Base-by-base conservation (phyloP, 345 rosid genomes). In the Eucalyptus tenuipes region DNA sequence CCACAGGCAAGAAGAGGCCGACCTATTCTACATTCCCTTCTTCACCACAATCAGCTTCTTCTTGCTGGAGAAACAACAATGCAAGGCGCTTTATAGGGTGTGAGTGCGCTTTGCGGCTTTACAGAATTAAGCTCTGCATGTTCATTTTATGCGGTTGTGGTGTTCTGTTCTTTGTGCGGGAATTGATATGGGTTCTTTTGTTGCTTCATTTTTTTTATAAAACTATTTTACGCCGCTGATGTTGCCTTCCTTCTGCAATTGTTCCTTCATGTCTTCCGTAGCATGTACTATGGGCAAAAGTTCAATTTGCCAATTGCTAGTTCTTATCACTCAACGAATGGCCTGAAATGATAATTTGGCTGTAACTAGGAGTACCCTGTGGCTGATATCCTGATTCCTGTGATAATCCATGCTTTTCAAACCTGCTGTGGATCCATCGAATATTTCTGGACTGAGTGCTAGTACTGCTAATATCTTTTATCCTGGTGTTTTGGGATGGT, bases 41-140 rank as follows among this genome's bases (percentile, higher is more conserved):
- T 98, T 96, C 91, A 97, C 99, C 0, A 98, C 99, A 1, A 95
- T 97, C 88, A 97, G 99, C 91, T 98, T 96, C 90, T 98, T 98
- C 96, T 93, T 97, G 91, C 29, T 97, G 95, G 99, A 97, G 94
- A 97, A 94, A 93, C 99, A 97, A 88, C 94, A 95, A 53, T 97
- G 99, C 99, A 98, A 98, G 93, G 93, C 99, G 49, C 98, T 98
- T 91, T 98, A 98, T 93, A 95, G 99, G 99, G 99, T 98, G 98
- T 96, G 98, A 98, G 98, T 96, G 97, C 93, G 53, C 90, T 93
- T 92, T 88, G 90, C 45, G 25, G 31, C 71, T 90, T 92, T 92
- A 71, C 81, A 10, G 13, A 61, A 71, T 71, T 37, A 37, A 3
- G 45, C 2, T 10, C 5, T 37, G 81, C 84, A 0, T 40, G 47